Evolutionary conservation across 2,329 filamentous ascomycete genomes (phyloP), one percentile per base, ranked within the genome.

Genomic region (Colletotrichum sp.): DNA sequence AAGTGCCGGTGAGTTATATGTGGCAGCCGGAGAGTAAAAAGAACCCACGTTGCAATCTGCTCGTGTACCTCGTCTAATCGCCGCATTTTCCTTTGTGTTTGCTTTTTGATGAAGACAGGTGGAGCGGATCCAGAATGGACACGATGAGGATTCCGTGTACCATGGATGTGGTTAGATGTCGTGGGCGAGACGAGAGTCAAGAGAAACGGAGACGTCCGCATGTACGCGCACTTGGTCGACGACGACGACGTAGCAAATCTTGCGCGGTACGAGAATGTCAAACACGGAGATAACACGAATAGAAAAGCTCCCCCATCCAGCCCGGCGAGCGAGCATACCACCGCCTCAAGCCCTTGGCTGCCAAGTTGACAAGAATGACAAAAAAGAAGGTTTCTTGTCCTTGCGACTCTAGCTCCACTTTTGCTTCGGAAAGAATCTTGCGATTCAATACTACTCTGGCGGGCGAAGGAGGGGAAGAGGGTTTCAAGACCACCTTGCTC

Each of bases 361-460:
- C 21, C 60, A 67, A 49, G 28, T 15, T 24, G 62, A 39, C 15
- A 52, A 26, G 26, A 63, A 32, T 32, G 52, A 21, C 49, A 32
- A 24, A 52, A 60, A 59, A 70, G 57, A 76, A 73, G 34, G 69
- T 72, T 69, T 76, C 63, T 65, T 76, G 69, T 69, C 73, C 30
- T 59, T 76, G 59, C 70, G 57, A 68, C 70, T 32, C 55, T 67
- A 68, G 64, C 28, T 59, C 73, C 73, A 76, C 73, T 73, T 67
- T 73, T 49, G 44, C 63, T 64, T 73, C 70, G 73, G 73, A 76
- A 49, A 72, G 73, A 76, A 72, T 76, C 55, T 73, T 76, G 73
- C 69, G 73, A 73, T 75, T 57, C 73, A 72, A 60, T 76, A 68
- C 64, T 59, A 76, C 73, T 68, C 57, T 73, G 34, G 49, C 30